phyloP scores from a whole-genome alignment of 2,329 filamentous ascomycete genomes.

The Epichloe typhina region DNA sequence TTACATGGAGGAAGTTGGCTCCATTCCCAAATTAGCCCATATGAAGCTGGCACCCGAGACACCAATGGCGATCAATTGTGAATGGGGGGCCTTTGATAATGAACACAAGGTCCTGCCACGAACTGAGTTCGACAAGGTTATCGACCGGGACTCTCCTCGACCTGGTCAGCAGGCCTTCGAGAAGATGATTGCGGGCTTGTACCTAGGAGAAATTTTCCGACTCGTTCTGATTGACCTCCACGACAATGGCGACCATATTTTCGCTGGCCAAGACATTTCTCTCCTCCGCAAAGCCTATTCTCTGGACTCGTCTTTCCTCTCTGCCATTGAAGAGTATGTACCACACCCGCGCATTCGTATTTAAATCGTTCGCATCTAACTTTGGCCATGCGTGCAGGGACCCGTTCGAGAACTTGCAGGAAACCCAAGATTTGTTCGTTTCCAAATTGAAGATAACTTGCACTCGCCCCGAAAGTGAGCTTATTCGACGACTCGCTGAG shows the following conservation, averaged over 20 bases:
- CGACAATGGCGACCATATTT: conserved; percentile 66
- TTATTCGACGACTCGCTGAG: conserved; percentile 79
- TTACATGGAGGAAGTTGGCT: conserved; percentile 89
- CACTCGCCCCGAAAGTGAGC: conserved; percentile 69
- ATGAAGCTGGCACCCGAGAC: conserved; percentile 74
- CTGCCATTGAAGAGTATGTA: conserved; percentile 73
- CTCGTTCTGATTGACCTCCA: conserved; percentile 75
- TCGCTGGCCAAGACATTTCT: conserved; percentile 69
- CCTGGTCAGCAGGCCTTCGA: conserved; percentile 93
- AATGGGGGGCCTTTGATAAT: conserved; percentile 95
- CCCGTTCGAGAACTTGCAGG: conserved; percentile 86
- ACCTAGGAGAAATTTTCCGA: conserved; percentile 89
- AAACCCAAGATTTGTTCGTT: conserved; percentile 73
- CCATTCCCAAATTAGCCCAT: conserved; percentile 85
- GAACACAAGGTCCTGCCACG: conserved; percentile 77
- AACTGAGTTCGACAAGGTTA: conserved; percentile 72
- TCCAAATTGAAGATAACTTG: conserved; percentile 59
- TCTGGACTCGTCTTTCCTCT: conserved; percentile 86
- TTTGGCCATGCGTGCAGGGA: conserved; percentile 41
- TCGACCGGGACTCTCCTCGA: conserved; percentile 83
- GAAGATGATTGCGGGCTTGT: conserved; percentile 94
- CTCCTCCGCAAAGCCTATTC: conserved; percentile 76
- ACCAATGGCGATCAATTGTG: conserved; percentile 93
- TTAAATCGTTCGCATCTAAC: background rate
- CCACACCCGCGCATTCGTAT: background rate